Conservation (phyloP, 257 asterid genomes). For the Linderniella brevidens region DNA sequence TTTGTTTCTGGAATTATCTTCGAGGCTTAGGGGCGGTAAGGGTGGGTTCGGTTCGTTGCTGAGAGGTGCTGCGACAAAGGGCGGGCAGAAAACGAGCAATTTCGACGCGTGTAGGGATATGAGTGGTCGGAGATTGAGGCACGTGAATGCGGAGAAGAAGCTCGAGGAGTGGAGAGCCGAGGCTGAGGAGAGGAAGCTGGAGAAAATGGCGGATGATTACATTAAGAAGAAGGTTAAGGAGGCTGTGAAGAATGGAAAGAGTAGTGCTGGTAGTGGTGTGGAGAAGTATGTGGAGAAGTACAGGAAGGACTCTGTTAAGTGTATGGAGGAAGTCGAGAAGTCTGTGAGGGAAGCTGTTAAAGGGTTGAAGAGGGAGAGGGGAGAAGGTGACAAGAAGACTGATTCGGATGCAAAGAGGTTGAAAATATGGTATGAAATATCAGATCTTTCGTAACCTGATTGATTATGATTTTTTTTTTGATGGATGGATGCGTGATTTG, state of each 20-base stretch:
- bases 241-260: constrained; percentile 34
- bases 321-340: constrained; percentile 73
- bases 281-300: constrained; percentile 83
- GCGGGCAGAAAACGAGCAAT: constrained; percentile 92
- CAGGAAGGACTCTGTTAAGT: constrained; percentile 64
- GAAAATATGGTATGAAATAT: constrained; percentile 51
- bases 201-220: constrained; percentile 79
- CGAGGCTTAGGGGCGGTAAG: constrained; percentile 86
- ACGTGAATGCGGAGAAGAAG: constrained; percentile 95
- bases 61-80: constrained; percentile 94
- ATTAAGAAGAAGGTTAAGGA: constrained; percentile 65
- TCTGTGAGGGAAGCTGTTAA: constrained; percentile 62
- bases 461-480: constrained; percentile 2
- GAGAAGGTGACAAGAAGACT: constrained; percentile 21
- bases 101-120: constrained; percentile 96
- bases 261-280: constrained; percentile 28
- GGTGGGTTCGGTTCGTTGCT: constrained; percentile 93
- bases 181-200: constrained; percentile 79
- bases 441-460: background rate
- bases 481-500: background rate
- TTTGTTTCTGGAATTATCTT: constrained; percentile 25
- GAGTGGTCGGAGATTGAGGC: constrained; percentile 96
- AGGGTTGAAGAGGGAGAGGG: constrained; percentile 33
- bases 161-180: constrained; percentile 89
- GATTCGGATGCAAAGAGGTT: constrained; percentile 32